Conservation (phyloP, 768 basidiomycete genomes). For the Russula griseocarnosa region DNA sequence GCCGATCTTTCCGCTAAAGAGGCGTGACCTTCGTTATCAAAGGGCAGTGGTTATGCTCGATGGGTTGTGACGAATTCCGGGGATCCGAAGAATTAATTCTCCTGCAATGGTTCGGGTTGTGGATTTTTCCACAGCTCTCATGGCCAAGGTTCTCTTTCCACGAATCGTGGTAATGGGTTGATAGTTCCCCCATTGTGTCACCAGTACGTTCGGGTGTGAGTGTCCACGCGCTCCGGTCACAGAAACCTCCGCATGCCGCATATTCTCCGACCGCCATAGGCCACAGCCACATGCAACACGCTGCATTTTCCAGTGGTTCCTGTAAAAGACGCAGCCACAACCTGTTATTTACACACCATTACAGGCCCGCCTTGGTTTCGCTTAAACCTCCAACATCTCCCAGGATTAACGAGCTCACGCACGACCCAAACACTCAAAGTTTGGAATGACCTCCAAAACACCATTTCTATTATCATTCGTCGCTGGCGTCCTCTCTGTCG, state of each 20-base stretch:
- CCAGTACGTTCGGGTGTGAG: not conserved
- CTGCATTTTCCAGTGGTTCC: not conserved
- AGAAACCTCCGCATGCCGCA: not conserved
- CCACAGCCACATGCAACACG: not conserved
- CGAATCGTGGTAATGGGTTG: not conserved
- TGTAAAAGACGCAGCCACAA: not conserved
- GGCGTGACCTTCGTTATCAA: not conserved
- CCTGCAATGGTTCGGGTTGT: not conserved
- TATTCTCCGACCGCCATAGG: slow-evolving; percentile 10
- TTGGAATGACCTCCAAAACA: slow-evolving; percentile 2
- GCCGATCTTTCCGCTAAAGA: not conserved
- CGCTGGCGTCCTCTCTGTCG: slow-evolving; percentile 3
- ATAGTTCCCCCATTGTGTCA: not conserved
- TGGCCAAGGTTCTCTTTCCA: not conserved
- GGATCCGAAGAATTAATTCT: not conserved
- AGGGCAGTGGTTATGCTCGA: not conserved
- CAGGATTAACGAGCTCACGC: slow-evolving; percentile 12
- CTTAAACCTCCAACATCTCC: not conserved
- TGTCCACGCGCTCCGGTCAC: not conserved
- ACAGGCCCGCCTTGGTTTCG: not conserved
- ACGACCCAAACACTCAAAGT: not conserved
- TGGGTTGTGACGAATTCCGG: not conserved
- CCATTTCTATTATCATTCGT: slow-evolving; percentile 14
- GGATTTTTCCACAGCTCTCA: not conserved
- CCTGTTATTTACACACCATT: not conserved